A percentile compares a stretch with the other conserved stretches of the same genome.
phyloP scores from a whole-genome alignment of 331 rosid species.

The Malus hybrid region DNA sequence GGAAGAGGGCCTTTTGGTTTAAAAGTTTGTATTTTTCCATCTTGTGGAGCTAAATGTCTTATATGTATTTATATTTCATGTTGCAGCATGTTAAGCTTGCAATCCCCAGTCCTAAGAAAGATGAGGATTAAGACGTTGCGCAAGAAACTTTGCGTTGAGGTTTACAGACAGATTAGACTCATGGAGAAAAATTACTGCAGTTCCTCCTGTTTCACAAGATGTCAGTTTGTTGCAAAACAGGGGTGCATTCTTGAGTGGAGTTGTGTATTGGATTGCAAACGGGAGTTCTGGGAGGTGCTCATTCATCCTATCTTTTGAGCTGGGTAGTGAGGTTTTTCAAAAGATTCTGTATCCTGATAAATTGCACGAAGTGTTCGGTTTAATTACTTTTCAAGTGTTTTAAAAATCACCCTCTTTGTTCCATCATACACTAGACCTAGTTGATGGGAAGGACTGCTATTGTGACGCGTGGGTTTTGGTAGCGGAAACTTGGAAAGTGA shows the following conservation, averaged over 20 bases:
- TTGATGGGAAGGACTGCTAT: not conserved
- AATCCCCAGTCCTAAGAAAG: constrained; percentile 41
- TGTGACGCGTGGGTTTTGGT: not conserved
- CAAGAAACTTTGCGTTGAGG: not conserved
- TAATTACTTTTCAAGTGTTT: not conserved
- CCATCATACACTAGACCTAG: not conserved
- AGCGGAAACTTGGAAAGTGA: too few relatives aligned
- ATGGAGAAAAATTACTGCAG: not conserved
- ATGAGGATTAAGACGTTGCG: constrained; percentile 12
- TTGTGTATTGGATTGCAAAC: not conserved
- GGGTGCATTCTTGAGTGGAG: not conserved
- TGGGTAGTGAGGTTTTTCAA: not conserved
- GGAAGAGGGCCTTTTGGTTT: constrained; percentile 30
- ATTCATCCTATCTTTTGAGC: not conserved
- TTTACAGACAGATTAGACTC: not conserved
- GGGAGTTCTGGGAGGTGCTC: not conserved
- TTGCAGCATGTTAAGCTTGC: constrained; percentile 58
- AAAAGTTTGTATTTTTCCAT: constrained; percentile 14
- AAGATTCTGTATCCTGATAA: not conserved
- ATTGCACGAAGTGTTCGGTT: not conserved
- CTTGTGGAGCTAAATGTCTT: not conserved
- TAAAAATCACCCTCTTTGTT: not conserved
- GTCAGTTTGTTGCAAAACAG: not conserved
- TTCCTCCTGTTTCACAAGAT: not conserved
- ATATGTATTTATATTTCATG: not conserved